Evolutionary conservation across 176 grass and related monocot genomes (phyloP), one percentile per base, ranked within the genome.

Genomic region (Pontederia paniculata): DNA sequence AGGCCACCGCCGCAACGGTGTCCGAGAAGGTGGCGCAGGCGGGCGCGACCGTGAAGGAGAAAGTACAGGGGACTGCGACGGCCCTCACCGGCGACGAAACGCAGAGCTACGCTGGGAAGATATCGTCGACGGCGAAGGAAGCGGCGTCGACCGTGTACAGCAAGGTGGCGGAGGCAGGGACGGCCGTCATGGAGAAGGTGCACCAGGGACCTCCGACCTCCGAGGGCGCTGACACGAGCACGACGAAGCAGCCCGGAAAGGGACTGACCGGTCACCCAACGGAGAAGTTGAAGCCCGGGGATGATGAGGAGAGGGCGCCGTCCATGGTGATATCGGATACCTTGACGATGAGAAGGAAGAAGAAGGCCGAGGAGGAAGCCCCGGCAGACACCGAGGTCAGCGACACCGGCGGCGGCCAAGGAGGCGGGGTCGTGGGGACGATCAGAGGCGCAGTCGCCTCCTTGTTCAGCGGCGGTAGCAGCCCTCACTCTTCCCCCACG

Each of bases 201-300:
- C 48, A 0, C 63, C 13, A 20, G 44, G 14, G 60, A 23, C 17
- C 14, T 11, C 45, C 51, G 25, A 28, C 51, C 56, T 22, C 84
- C 73, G 70, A 78, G 73, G 45, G 74, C 81, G 76, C 71, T 58
- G 13, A 74, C 60, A 13, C 63, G 28, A 37, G 28, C 28, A 37
- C 28, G 28, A 37, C 28, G 28, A 37, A 37, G 28, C 28, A 37
- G 28, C 28, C 28, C 58, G 2, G 18, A 10, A 5, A 4, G 3
- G 19, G 60, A 22, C 21, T 79, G 50, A 78, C 64, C n/a, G 83
- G 68, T n/a, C 87, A 74, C 48, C 55, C 88, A 50, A 66, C 77
- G 1, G 83, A 90, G 69, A 84, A 77, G 72, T 74, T 97, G 52
- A 88, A 82, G 11, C 93, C 93, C 0, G 74, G 77, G 3, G 93